Evolutionary conservation across 2,329 filamentous ascomycete genomes (phyloP).

Genomic region (Neospermospora avenae): DNA sequence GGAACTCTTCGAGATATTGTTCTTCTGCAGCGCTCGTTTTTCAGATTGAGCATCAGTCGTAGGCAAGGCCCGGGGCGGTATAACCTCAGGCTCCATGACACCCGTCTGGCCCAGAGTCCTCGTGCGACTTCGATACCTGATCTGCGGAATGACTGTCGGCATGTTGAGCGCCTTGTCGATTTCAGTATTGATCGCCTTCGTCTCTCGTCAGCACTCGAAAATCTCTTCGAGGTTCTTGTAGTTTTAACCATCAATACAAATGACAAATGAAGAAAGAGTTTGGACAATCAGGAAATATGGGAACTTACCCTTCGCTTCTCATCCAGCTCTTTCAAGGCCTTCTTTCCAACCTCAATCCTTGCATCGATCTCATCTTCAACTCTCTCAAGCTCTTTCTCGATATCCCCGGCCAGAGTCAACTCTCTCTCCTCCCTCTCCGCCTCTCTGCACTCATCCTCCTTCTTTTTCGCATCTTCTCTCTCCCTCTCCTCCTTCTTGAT

Average conservation of each 20-base stretch:
- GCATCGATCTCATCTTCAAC: conserved; percentile 32
- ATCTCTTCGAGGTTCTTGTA: neutral
- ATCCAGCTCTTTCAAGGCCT: conserved; percentile 25
- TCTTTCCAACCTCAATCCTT: conserved; percentile 26
- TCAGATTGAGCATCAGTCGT: neutral
- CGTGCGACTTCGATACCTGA: conserved; percentile 25
- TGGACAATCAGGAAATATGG: neutral
- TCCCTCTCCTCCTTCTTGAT: conserved; percentile 19
- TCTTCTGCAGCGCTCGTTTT: neutral
- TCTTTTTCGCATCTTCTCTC: conserved; percentile 11
- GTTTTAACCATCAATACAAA: neutral
- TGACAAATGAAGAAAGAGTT: neutral
- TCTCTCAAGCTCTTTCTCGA: conserved; percentile 27
- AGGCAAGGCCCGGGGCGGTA: too few species aligned
- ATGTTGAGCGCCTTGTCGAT: conserved; percentile 29
- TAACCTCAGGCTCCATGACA: neutral
- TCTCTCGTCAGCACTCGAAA: neutral
- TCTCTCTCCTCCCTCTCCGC: conserved; percentile 22
- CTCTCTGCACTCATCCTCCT: conserved; percentile 24
- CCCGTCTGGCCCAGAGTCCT: conserved; percentile 13
- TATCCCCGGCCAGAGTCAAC: conserved; percentile 18
- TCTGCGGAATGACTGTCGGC: conserved; percentile 26
- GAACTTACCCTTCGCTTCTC: conserved; percentile 26
- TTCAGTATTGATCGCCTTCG: conserved; percentile 29
- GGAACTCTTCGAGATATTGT: too few species aligned